Conservation (phyloP, 2,329 filamentous ascomycete species). For the Alternaria longipes region DNA sequence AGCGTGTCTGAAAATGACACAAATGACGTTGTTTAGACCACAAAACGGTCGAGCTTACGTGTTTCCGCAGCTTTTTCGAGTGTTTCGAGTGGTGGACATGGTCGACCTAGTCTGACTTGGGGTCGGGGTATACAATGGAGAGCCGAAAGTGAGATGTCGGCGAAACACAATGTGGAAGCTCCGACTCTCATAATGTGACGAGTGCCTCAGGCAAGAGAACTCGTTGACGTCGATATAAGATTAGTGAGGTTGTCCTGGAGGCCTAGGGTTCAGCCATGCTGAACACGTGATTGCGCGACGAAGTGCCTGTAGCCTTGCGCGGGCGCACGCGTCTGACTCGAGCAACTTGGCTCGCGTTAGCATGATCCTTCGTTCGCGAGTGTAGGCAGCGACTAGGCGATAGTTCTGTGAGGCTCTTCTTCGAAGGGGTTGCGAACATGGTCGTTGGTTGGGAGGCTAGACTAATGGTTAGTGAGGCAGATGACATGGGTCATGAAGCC, state of each 20-base stretch:
- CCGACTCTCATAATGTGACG: constrained; percentile 22
- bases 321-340: constrained; percentile 13
- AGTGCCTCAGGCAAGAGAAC: constrained; percentile 9
- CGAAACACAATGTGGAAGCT: constrained; percentile 27
- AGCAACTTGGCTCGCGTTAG: constrained; percentile 7
- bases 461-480: constrained; percentile 4
- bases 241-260: background rate
- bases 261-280: background rate
- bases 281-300: constrained; percentile 15
- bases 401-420: background rate
- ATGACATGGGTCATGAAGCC: constrained; percentile 10
- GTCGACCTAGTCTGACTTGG: constrained; percentile 16
- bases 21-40: constrained; percentile 24
- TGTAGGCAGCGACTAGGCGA: constrained; percentile 8
- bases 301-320: constrained; percentile 7
- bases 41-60: constrained; percentile 33
- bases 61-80: constrained; percentile 27
- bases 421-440: constrained; percentile 6
- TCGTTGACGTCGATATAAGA: constrained; percentile 11
- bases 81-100: constrained; percentile 29
- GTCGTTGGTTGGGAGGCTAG: constrained; percentile 8
- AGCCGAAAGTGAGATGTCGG: constrained; percentile 43
- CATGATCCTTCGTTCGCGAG: background rate
- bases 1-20: constrained; percentile 21
- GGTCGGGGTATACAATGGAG: constrained; percentile 35